phyloP scores from a whole-genome alignment of 2,329 filamentous ascomycete genomes.

The Microascus cirrosus region DNA sequence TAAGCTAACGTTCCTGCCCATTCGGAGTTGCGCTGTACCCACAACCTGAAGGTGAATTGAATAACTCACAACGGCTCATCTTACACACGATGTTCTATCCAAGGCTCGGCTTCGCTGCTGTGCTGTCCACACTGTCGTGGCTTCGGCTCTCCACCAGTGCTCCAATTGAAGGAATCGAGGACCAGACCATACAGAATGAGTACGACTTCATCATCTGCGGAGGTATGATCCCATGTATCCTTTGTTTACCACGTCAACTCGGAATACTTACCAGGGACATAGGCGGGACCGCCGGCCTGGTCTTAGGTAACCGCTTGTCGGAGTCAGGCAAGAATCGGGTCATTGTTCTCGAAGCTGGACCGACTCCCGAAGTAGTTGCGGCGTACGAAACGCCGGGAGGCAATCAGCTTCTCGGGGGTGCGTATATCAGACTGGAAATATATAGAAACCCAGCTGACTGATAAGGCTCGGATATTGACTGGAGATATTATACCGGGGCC shows the following conservation, averaged over 20 bases:
- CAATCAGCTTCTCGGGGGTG: conserved; percentile 14
- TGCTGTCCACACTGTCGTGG: neutral
- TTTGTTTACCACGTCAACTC: too few relatives aligned
- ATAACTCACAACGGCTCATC: too few relatives aligned
- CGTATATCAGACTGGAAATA: too few relatives aligned
- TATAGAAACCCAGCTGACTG: too few relatives aligned
- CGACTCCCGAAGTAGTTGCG: conserved; percentile 11
- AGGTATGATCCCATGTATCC: conserved; percentile 5
- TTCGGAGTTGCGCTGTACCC: too few relatives aligned
- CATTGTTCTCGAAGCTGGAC: conserved; percentile 14
- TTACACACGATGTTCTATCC: neutral
- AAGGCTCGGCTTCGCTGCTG: neutral
- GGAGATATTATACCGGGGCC: conserved; percentile 13
- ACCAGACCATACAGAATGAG: conserved; percentile 8
- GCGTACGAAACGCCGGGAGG: conserved; percentile 13
- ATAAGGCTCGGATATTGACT: conserved; percentile 13
- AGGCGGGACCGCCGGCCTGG: conserved; percentile 15
- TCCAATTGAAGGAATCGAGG: conserved; percentile 9
- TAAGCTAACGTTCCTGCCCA: too few relatives aligned
- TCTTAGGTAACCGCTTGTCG: conserved; percentile 13
- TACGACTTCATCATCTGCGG: conserved; percentile 12
- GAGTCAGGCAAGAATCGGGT: conserved; percentile 13
- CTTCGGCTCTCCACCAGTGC: neutral
- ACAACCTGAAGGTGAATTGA: too few relatives aligned
- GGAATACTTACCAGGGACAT: too few relatives aligned